These are phyloP conservation scores for Phytophthora sojae DNA, from an alignment of 352 stramenopile species.

Conservation along the genomic window DNA sequence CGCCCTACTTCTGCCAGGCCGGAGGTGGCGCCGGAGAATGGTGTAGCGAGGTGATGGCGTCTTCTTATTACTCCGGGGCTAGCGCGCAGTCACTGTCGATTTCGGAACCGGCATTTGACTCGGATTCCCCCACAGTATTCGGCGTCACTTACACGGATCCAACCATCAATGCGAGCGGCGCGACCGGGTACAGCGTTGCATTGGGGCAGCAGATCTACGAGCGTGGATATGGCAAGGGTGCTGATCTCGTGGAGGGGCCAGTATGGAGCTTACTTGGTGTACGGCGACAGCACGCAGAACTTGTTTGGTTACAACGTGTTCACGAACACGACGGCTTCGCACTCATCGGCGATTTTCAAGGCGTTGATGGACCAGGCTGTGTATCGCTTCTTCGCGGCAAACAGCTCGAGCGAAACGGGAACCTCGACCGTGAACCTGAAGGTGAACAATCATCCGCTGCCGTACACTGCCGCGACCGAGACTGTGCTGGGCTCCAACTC, in stretches of 20 bases:
- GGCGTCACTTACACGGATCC: slow-evolving; percentile 52
- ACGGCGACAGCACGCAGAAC: slow-evolving; percentile 41
- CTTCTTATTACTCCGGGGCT: slow-evolving; percentile 35
- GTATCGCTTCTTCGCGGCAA: slow-evolving; percentile 53
- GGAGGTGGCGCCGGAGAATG: slow-evolving; percentile 31
- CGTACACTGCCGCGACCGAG: slow-evolving; percentile 41
- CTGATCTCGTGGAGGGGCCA: slow-evolving; percentile 34
- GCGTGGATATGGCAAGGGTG: slow-evolving; percentile 42
- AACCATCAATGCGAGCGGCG: slow-evolving; percentile 45
- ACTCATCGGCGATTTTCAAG: slow-evolving; percentile 60
- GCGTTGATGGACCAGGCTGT: slow-evolving; percentile 58
- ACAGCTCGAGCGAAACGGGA: slow-evolving; percentile 15
- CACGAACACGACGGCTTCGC: slow-evolving; percentile 55
- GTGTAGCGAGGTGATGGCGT: slow-evolving; percentile 43
- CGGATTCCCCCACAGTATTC: slow-evolving; percentile 54
- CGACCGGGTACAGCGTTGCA: slow-evolving; percentile 43
- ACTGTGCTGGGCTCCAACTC: slow-evolving; percentile 42
- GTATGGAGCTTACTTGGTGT: slow-evolving; percentile 52
- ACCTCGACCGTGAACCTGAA: slow-evolving; percentile 36
- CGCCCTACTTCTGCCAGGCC: slow-evolving; percentile 43
- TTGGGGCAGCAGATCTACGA: slow-evolving; percentile 53
- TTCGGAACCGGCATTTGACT: slow-evolving; percentile 32
- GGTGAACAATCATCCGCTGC: slow-evolving; percentile 57
- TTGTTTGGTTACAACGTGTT: slow-evolving; percentile 64
- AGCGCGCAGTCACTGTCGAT: slow-evolving; percentile 18